Evolutionary conservation across 1,284 basidiomycete species (phyloP).

Genomic region (Moesziomyces parantarcticus): DNA sequence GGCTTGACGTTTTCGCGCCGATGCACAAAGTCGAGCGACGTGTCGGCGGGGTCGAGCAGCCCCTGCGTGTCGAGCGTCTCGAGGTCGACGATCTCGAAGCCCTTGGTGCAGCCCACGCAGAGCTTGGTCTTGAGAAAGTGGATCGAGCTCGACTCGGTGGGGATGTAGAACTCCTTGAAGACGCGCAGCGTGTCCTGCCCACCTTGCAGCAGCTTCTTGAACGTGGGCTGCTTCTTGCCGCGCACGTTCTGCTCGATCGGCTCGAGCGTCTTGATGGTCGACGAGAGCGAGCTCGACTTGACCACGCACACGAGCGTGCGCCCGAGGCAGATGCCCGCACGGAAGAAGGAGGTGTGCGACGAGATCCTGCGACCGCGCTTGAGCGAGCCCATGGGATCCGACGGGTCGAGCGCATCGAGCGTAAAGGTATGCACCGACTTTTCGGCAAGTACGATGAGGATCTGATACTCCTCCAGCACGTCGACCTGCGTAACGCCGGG

Average conservation of each 20-base stretch:
- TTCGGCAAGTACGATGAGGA: conserved; percentile 88
- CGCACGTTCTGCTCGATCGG: conserved; percentile 90
- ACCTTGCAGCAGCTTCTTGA: conserved; percentile 90
- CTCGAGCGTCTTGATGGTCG: conserved; percentile 97
- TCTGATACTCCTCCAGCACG: conserved; percentile 93
- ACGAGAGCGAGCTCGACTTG: conserved; percentile 91
- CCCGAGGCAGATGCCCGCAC: conserved; percentile 90
- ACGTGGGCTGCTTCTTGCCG: conserved; percentile 79
- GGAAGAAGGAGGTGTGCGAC: conserved; percentile 97
- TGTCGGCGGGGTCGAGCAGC: conserved; percentile 90
- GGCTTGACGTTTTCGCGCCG: conserved; percentile 88
- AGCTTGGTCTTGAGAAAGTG: conserved; percentile 98
- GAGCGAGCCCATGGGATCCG: conserved; percentile 87
- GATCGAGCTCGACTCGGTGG: conserved; percentile 93
- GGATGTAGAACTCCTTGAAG: conserved; percentile 97
- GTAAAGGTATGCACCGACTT: conserved; percentile 96
- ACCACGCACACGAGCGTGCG: conserved; percentile 97
- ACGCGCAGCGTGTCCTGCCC: conserved; percentile 93
- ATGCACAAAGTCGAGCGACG: conserved; percentile 90
- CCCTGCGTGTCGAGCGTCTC: conserved; percentile 97
- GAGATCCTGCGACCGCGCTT: conserved; percentile 95
- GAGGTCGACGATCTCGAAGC: conserved; percentile 99
- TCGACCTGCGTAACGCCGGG: conserved; percentile 94
- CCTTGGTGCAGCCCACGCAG: conserved; percentile 95
- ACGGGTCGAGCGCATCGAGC: conserved; percentile 88